Conservation (phyloP, 202 grass and related monocot species). For the Musa balbisiana region DNA sequence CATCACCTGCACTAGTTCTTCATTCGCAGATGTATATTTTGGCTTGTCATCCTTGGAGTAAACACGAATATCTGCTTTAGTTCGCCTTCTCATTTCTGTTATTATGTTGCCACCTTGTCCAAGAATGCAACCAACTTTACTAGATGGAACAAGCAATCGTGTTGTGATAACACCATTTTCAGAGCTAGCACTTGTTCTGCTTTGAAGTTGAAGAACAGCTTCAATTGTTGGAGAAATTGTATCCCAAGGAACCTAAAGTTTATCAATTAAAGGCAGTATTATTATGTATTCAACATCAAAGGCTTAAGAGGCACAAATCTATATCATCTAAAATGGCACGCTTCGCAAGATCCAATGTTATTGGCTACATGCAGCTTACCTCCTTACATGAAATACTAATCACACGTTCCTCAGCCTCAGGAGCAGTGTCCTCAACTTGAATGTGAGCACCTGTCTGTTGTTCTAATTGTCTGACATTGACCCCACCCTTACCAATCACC, state of each 20-base stretch:
- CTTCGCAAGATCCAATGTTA: not conserved
- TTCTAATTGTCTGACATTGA: conserved; percentile 69
- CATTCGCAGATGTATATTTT: conserved; percentile 72
- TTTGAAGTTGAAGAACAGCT: conserved; percentile 79
- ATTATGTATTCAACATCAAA: not conserved
- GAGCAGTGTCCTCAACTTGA: conserved; percentile 61
- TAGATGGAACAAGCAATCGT: conserved; percentile 81
- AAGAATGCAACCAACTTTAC: conserved; percentile 90
- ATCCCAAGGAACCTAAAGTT: conserved; percentile 58
- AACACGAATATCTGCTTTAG: conserved; percentile 78
- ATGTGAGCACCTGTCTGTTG: conserved; percentile 86
- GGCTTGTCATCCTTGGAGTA: conserved; percentile 85
- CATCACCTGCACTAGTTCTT: conserved; percentile 92
- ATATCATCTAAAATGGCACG: not conserved
- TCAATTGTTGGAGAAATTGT: conserved; percentile 78
- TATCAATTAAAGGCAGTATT: conserved; percentile 1
- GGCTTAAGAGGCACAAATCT: not conserved
- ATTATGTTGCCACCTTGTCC: conserved; percentile 92
- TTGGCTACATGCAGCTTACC: conserved; percentile 33
- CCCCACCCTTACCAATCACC: conserved; percentile 82
- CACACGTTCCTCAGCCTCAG: conserved; percentile 65
- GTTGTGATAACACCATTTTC: conserved; percentile 60
- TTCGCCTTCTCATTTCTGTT: conserved; percentile 91
- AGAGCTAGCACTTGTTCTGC: conserved; percentile 53
- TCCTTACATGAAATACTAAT: conserved; percentile 83